Base-by-base conservation (phyloP, 2,329 filamentous ascomycete genomes). In the Amauroascus niger region DNA sequence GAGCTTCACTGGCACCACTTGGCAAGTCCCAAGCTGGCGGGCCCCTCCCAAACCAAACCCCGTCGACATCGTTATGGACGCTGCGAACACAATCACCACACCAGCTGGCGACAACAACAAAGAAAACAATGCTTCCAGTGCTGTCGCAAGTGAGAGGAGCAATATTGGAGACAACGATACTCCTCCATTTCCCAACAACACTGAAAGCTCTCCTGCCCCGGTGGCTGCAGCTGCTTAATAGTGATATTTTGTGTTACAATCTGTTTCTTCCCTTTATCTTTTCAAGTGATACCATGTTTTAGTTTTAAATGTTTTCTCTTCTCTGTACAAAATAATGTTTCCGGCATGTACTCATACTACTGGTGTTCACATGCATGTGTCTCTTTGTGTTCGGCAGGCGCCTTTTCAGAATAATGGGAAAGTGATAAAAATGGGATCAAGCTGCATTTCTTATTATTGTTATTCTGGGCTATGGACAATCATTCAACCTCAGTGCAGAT, bases 1-100 rank as follows among this genome's bases (percentile, higher is more conserved):
- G 77, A 95, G 85, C 69, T 97, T 97, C 68, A 96, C 91, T 0
- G 91, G 91, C 51, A 80, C 88, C 14, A 66, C 80, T 30, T 96
- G 90, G 89, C 81, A 86, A 59, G 78, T 95, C 45, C 79, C 83
- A 18, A 83, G 87, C 53, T 97, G 91, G 89, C 83, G 82, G 50
- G 85, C 88, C 32, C 86, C 86, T 30, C 65, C 67, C 28, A 66
- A 63, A 26, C 52, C 65, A 1, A 61, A 63, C 37, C 62, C 62
- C 3, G 35, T 61, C 5, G 66, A 87, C 66, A 79, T 84, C 66
- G 81, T 82, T 64, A 79, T 81, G 62, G 80, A 80, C 59, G 84
- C 85, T 48, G 67, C 61, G 50, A 72, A 74, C 39, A 74, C 79
- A 46, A 80, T 74, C 6, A 3, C 18, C 33, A 43, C 73, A 53